These are phyloP conservation scores for Fusarium nanum DNA, from an alignment of 2,329 filamentous ascomycete genomes.

Conservation along the genomic window DNA sequence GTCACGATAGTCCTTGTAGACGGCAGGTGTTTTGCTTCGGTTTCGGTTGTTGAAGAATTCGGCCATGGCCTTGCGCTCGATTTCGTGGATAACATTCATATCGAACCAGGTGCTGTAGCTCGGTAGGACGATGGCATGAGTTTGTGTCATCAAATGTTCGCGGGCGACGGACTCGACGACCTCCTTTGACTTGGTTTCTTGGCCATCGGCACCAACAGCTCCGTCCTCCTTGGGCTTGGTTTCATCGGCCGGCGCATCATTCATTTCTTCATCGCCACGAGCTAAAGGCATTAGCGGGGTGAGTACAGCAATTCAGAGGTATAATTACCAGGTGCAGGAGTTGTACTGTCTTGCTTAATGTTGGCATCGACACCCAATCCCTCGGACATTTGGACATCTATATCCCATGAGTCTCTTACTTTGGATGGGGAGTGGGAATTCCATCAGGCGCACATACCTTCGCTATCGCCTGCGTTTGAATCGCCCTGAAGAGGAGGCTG, in stretches of 20 bases:
- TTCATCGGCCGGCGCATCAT: constrained; percentile 68
- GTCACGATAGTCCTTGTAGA: constrained; percentile 99
- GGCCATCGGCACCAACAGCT: constrained; percentile 61
- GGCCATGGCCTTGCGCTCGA: constrained; percentile 93
- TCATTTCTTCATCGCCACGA: constrained; percentile 84
- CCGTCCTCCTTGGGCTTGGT: constrained; percentile 63
- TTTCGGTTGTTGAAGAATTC: constrained; percentile 99
- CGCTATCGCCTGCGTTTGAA: constrained; percentile 52
- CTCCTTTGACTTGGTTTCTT: constrained; percentile 79
- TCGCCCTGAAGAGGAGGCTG: constrained; percentile 65
- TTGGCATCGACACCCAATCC: constrained; percentile 58
- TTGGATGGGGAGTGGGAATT: neutral
- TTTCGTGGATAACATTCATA: constrained; percentile 90
- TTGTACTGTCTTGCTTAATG: constrained; percentile 71
- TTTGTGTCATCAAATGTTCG: constrained; percentile 91
- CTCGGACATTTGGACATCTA: constrained; percentile 75
- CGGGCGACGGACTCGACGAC: constrained; percentile 86
- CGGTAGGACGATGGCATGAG: constrained; percentile 93
- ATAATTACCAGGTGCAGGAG: constrained; percentile 64
- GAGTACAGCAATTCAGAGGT: constrained; percentile 73
- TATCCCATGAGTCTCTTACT: constrained; percentile 33
- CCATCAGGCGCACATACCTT: constrained; percentile 57
- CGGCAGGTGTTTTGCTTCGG: constrained; percentile 94
- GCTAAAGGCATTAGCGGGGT: constrained; percentile 65
- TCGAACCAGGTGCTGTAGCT: constrained; percentile 99